Conservation (phyloP, 1,139 yeast genomes). For the Barnettozyma hawaiiensis region DNA sequence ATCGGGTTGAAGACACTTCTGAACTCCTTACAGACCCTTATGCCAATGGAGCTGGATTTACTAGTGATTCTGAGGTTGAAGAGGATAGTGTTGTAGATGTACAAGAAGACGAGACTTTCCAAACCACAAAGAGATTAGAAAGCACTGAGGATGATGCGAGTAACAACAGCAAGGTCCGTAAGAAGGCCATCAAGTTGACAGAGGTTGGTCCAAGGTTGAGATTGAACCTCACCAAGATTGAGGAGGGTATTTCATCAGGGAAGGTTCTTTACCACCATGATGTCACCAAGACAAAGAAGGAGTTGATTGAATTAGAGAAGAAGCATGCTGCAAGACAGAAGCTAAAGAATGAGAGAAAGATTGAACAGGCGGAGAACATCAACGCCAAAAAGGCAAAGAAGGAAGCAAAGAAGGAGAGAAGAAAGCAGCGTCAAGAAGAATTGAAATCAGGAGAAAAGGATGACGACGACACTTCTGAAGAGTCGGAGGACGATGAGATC, state of each 20-base stretch:
- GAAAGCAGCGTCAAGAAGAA: slow-evolving; percentile 50
- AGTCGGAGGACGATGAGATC: slow-evolving; percentile 30
- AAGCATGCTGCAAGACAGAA: slow-evolving; percentile 58
- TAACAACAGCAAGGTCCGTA: slow-evolving; percentile 39
- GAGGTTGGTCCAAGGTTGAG: slow-evolving; percentile 92
- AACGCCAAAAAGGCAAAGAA: slow-evolving; percentile 69
- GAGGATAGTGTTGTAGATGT: slow-evolving; percentile 84
- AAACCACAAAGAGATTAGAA: slow-evolving; percentile 20
- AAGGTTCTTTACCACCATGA: slow-evolving; percentile 79
- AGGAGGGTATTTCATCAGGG: slow-evolving; percentile 85
- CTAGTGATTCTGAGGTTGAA: slow-evolving; percentile 91
- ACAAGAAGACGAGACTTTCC: slow-evolving; percentile 35
- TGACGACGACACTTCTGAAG: slow-evolving; percentile 22
- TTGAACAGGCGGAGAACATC: slow-evolving; percentile 75
- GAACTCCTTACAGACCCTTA: slow-evolving; percentile 82
- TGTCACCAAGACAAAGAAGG: slow-evolving; percentile 56
- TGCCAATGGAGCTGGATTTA: slow-evolving; percentile 62
- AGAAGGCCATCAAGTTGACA: slow-evolving; percentile 85
- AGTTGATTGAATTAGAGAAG: slow-evolving; percentile 57
- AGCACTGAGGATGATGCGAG: slow-evolving; percentile 17
- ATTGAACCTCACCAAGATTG: slow-evolving; percentile 74
- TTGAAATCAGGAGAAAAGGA: slow-evolving; percentile 28
- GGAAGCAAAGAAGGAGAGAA: slow-evolving; percentile 68
- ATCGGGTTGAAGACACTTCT: slow-evolving; percentile 65
- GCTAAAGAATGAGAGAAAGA: slow-evolving; percentile 66